phyloP scores from a whole-genome alignment of 768 basidiomycete species.

The Calocybe indica region DNA sequence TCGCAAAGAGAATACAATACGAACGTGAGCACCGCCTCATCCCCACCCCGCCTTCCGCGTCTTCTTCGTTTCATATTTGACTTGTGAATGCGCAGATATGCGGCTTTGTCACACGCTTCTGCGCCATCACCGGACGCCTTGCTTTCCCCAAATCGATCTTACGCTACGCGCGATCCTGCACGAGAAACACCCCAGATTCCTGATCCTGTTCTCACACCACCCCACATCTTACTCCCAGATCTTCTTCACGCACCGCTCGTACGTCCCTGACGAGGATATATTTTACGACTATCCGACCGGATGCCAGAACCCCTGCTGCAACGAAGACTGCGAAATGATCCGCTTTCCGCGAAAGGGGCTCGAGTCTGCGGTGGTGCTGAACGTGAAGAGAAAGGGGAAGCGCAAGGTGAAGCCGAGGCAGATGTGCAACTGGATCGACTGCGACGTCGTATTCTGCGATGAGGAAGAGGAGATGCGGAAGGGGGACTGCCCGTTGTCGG shows the following conservation, averaged over 20 bases:
- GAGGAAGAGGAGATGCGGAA: no score
- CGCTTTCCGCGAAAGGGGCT: constrained; percentile 66
- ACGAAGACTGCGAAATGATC: constrained; percentile 79
- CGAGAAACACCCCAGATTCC: constrained; percentile 72
- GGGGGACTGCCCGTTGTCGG: constrained; percentile 17
- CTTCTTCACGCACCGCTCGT: constrained; percentile 66
- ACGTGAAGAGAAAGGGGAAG: constrained; percentile 52
- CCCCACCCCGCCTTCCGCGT: not conserved
- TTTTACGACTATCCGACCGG: constrained; percentile 77
- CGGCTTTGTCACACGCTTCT: constrained; percentile 61
- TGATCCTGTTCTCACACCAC: constrained; percentile 75
- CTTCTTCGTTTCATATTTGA: no score
- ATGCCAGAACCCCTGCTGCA: constrained; percentile 74
- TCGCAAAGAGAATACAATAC: constrained; percentile 60
- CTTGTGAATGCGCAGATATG: constrained; percentile 38
- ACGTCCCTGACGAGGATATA: constrained; percentile 66
- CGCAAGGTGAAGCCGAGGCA: constrained; percentile 46
- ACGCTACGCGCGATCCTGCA: constrained; percentile 69
- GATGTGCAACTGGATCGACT: constrained; percentile 85
- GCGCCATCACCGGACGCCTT: constrained; percentile 67
- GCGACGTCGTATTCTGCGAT: constrained; percentile 54
- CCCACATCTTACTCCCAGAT: constrained; percentile 79
- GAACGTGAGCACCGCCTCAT: constrained; percentile 47
- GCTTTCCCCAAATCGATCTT: constrained; percentile 79
- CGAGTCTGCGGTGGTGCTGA: constrained; percentile 55